Base-by-base conservation (phyloP, 192 early-diverging fungal genomes). In the Funneliformis geosporum region DNA sequence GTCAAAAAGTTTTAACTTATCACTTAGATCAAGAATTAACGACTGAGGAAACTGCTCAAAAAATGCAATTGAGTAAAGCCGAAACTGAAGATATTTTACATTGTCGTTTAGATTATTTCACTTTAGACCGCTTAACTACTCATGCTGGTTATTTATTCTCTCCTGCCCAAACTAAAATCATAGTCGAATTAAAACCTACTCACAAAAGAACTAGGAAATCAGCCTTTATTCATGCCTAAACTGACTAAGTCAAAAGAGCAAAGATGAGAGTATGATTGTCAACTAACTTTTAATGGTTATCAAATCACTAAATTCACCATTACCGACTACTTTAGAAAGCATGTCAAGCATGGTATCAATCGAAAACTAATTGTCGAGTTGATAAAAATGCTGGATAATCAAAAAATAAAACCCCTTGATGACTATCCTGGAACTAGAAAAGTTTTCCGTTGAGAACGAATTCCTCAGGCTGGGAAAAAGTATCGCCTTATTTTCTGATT, bases 61-160 rank as follows among this genome's bases (percentile, higher is more conserved):
- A 68, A 68, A 68, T 68, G 3, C 2, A 68, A 14, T 27, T 68
- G 28, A 68, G 10, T 27, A 68, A 14, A 5, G 66, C 8, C 2
- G 66, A 68, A 40, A 68, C 66, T 25, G 4, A 68, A 68, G 66
- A 68, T 14, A 68, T 68, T 68, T 27, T 68, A 4, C 23, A 14
- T 68, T 68, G 25, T 27, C 23, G 28, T 25, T 8, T 68, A 4
- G 28, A 68, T 14, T 14, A 27, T 14, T 68, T 68, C 23, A 68
- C 66, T 68, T 27, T 68, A 12, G 66, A 68, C 27, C 16, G 66
- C 2, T 14, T 68, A 68, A 5, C 28, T 14, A 68, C 5, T 68
- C 28, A 68, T 40, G 66, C 66, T 68, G 25, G 27, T 40, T 25
- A 27, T 4, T 14, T 68, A 68, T 68, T 68, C 5, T 14, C 8